Conservation (phyloP, 1,284 basidiomycete genomes). For the Moesziomyces sp. region DNA sequence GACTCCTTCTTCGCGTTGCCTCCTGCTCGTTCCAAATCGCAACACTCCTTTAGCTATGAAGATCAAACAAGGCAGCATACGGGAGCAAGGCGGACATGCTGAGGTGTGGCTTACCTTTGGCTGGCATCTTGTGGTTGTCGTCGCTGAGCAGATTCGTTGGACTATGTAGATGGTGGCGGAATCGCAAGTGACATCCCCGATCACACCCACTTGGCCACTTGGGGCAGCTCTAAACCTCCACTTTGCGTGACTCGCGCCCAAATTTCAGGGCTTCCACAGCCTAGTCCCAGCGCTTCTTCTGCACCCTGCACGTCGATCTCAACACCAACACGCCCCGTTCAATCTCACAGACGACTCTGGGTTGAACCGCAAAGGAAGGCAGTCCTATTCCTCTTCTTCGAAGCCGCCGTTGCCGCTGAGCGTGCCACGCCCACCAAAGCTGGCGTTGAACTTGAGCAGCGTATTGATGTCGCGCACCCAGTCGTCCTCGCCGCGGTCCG, state of each 20-base stretch:
- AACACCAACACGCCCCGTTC: too few relatives aligned
- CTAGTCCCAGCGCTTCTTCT: neutral
- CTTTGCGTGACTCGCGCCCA: neutral
- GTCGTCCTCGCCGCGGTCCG: slow-evolving; percentile 80
- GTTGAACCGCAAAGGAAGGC: neutral
- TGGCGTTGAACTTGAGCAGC: slow-evolving; percentile 67
- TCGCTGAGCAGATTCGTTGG: neutral
- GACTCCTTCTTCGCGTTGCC: slow-evolving; percentile 54
- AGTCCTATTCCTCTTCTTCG: slow-evolving; percentile 37
- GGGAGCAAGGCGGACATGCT: neutral
- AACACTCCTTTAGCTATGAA: neutral
- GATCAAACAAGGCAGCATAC: too few relatives aligned
- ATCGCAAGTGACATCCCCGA: neutral
- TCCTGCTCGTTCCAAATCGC: slow-evolving; percentile 5
- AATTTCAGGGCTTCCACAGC: neutral
- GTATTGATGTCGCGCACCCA: slow-evolving; percentile 95
- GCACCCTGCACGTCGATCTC: neutral
- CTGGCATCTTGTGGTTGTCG: slow-evolving; percentile 10
- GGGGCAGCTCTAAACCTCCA: neutral
- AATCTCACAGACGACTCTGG: too few relatives aligned
- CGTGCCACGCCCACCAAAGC: slow-evolving; percentile 60
- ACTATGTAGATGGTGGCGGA: neutral
- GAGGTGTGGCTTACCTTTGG: slow-evolving; percentile 19
- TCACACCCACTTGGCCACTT: neutral
- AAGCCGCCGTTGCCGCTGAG: slow-evolving; percentile 51